Percentiles rank a stretch among this genome's conserved stretches.
phyloP scores from a whole-genome alignment of 2,329 filamentous ascomycete species.

The Trichoderma breve region DNA sequence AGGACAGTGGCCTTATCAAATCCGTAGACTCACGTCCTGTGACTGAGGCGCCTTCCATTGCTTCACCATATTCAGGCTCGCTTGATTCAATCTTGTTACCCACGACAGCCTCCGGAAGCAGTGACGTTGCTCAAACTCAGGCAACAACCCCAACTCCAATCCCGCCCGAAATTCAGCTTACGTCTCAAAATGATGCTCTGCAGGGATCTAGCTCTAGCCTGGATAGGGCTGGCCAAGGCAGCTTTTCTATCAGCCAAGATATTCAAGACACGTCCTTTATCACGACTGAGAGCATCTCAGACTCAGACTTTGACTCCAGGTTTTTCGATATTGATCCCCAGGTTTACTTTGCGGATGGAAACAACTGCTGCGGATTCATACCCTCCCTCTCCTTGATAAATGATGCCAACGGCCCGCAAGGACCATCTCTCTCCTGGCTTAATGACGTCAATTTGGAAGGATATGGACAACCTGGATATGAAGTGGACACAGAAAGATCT shows the following conservation, averaged over 20 bases:
- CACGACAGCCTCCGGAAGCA: neutral
- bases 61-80: neutral
- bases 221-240: neutral
- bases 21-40: neutral
- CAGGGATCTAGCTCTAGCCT: neutral
- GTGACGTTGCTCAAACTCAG: neutral
- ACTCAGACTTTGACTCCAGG: constrained; percentile 19
- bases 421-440: constrained; percentile 3
- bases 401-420: neutral
- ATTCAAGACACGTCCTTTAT: neutral
- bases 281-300: neutral
- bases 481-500: neutral
- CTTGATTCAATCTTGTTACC: neutral
- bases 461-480: neutral
- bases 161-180: neutral
- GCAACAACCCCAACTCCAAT: neutral
- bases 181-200: neutral
- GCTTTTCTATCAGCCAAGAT: neutral
- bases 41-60: neutral
- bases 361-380: constrained; percentile 24
- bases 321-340: constrained; percentile 25
- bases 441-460: neutral
- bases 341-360: constrained; percentile 21
- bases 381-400: constrained; percentile 11
- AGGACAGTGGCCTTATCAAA: neutral